Conservation (phyloP, 2,329 filamentous ascomycete species). For the Plectosphaerella cucumerina region DNA sequence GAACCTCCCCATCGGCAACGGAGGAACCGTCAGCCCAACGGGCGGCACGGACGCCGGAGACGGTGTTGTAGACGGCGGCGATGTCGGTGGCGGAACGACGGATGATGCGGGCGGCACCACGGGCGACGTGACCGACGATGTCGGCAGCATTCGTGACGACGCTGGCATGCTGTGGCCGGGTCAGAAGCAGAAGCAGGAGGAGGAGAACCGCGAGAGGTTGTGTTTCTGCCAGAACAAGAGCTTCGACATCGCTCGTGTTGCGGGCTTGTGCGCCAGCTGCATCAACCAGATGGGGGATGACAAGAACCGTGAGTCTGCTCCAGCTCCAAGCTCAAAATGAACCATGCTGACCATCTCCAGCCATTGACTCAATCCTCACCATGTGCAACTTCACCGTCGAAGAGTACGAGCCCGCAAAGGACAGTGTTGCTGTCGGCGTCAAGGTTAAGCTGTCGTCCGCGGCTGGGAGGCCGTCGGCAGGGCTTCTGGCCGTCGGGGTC, state of each 20-base stretch:
- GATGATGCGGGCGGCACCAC: not conserved
- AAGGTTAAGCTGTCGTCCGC: constrained; percentile 21
- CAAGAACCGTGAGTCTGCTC: not conserved
- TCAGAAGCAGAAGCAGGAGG: constrained; percentile 9
- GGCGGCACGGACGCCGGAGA: not conserved
- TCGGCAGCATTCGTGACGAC: constrained; percentile 15
- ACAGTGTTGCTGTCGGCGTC: constrained; percentile 26
- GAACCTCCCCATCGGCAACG: constrained; percentile 1
- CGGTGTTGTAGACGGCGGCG: not conserved
- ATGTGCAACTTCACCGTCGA: constrained; percentile 27
- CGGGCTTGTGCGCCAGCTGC: constrained; percentile 33
- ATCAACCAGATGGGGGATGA: constrained; percentile 21
- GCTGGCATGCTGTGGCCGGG: constrained; percentile 6
- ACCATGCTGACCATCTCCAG: constrained; percentile 14
- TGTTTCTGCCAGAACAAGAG: constrained; percentile 35
- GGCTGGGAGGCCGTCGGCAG: not conserved
- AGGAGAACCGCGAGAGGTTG: constrained; percentile 22
- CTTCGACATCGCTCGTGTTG: constrained; percentile 33
- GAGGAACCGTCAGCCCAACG: not conserved
- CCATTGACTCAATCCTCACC: constrained; percentile 29
- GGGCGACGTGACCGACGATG: not conserved
- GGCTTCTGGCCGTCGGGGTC: not conserved
- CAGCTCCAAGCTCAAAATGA: not conserved
- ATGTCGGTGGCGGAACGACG: not conserved
- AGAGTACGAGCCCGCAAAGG: constrained; percentile 23